Conservation (phyloP, 495 filamentous ascomycete genomes). For the Penicilliopsis zonata region DNA sequence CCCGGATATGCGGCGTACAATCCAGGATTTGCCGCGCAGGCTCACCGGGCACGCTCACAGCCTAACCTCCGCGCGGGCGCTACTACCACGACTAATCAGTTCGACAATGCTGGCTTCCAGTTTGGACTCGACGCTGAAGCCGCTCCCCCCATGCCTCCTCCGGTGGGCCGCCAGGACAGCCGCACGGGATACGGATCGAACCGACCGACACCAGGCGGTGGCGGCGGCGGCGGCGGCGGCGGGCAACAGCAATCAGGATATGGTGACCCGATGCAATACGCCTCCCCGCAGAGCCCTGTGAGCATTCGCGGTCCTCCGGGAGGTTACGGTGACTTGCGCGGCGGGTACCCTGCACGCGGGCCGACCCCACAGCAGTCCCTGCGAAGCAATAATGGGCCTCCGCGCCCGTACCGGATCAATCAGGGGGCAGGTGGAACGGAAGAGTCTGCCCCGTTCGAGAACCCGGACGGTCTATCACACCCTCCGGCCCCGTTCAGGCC, state of each 20-base stretch:
- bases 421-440: conserved; percentile 10
- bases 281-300: conserved; percentile 4
- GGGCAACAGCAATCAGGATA: no score
- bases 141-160: conserved; percentile 38
- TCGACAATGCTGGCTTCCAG: conserved; percentile 37
- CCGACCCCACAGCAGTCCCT: conserved; percentile 3
- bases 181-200: conserved; percentile 7
- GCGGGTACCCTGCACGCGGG: conserved; percentile 4
- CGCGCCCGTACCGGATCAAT: conserved; percentile 12
- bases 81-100: conserved; percentile 41
- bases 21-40: conserved; percentile 20
- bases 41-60: conserved; percentile 49
- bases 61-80: conserved; percentile 46
- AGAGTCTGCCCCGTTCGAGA: conserved; percentile 20
- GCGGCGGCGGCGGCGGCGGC: no score
- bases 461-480: conserved; percentile 53
- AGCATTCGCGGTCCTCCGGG: conserved; percentile 4
- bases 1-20: conserved; percentile 21
- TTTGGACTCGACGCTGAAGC: conserved; percentile 64
- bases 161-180: conserved; percentile 24
- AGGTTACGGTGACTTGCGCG: conserved; percentile 4
- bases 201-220: conserved; percentile 1
- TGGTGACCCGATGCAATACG: conserved; percentile 5
- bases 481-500: conserved; percentile 76
- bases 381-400: conserved; percentile 10